A percentile compares a stretch with the other conserved stretches of the same genome.
These are phyloP conservation scores for Cyclotella choctawhatcheeana DNA, from an alignment of 108 stramenopile genomes.

Conservation along the genomic window DNA sequence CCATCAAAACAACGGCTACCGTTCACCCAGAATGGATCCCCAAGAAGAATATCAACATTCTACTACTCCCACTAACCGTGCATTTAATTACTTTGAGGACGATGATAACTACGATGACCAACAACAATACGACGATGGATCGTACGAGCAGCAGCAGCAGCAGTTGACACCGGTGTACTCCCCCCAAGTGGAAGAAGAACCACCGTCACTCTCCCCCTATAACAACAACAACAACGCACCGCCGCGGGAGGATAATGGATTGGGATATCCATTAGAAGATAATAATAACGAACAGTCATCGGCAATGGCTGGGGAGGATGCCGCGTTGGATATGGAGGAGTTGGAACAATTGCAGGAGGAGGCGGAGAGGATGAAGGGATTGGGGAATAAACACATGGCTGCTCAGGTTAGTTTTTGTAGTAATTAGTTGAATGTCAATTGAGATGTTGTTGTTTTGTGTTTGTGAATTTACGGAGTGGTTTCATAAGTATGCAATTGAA, in stretches of 20 bases:
- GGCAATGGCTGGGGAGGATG: slow-evolving; percentile 63
- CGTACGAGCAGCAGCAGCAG: background rate
- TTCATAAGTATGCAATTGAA: background rate
- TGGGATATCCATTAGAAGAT: slow-evolving; percentile 10
- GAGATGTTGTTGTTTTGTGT: background rate
- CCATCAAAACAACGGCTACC: no score
- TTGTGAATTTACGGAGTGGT: background rate
- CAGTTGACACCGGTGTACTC: background rate
- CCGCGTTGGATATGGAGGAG: slow-evolving; percentile 78
- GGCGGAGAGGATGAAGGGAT: slow-evolving; percentile 87
- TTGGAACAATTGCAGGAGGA: slow-evolving; percentile 82
- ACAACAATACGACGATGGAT: background rate
- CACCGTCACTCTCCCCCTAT: background rate
- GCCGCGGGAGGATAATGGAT: background rate
- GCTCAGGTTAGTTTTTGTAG: slow-evolving; percentile 75
- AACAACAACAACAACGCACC: background rate
- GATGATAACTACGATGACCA: background rate
- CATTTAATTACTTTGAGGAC: background rate
- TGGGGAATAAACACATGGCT: slow-evolving; percentile 92
- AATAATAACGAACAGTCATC: slow-evolving; percentile 7
- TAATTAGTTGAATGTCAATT: no score
- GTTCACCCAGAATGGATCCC: no score
- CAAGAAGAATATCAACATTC: no score
- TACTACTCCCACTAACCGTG: no score
- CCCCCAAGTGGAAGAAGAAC: background rate